These are phyloP conservation scores for Benincasa hispida DNA, from an alignment of 306 rosid genomes.

Conservation along the genomic window DNA sequence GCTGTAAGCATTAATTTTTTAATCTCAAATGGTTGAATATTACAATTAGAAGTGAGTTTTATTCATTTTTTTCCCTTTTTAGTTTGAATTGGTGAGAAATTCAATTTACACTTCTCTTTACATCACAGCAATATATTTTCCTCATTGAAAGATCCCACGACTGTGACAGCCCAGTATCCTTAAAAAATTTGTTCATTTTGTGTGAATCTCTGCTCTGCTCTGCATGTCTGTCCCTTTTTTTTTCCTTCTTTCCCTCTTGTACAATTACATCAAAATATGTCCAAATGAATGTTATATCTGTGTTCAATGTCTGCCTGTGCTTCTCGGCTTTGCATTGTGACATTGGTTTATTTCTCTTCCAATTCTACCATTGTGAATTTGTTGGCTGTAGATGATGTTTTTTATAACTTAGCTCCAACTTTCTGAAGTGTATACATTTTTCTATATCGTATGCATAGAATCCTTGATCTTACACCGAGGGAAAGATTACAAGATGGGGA, in stretches of 20 bases:
- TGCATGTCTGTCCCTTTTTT: not conserved
- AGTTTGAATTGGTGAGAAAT: not conserved
- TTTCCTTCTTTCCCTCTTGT: not conserved
- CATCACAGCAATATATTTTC: not conserved
- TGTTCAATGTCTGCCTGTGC: not conserved
- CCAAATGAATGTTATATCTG: not conserved
- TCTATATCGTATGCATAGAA: not conserved
- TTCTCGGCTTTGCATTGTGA: not conserved
- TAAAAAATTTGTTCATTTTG: not conserved
- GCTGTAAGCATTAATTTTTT: slow-evolving; percentile 54
- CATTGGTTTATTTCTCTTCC: not conserved
- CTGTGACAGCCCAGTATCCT: not conserved
- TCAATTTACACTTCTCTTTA: not conserved
- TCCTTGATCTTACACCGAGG: not conserved
- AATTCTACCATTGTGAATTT: not conserved
- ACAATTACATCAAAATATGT: not conserved
- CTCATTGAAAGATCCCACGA: not conserved
- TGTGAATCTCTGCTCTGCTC: not conserved
- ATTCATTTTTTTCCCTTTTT: not conserved
- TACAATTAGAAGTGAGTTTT: not conserved
- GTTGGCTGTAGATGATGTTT: not conserved
- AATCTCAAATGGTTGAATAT: not conserved
- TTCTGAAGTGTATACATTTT: not conserved
- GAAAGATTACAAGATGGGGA: not conserved
- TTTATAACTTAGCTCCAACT: not conserved